A percentile compares a stretch with the other conserved stretches of the same genome.
phyloP scores from a whole-genome alignment of 768 basidiomycete species.

The Filobasidium floriforme region DNA sequence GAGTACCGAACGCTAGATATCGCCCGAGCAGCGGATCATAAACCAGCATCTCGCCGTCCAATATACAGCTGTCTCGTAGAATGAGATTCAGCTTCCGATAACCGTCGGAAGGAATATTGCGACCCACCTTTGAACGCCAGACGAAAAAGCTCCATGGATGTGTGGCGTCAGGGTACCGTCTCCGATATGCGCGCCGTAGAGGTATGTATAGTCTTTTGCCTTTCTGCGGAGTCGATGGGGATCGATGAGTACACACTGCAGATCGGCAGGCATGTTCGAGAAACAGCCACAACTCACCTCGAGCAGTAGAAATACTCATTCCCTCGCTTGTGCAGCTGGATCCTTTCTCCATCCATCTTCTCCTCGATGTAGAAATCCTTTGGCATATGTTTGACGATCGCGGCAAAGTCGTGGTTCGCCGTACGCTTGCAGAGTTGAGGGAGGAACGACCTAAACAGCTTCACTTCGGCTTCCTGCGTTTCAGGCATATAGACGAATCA shows the following conservation, averaged over 20 bases:
- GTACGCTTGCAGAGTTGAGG: conserved; percentile 94
- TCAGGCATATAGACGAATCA: background rate
- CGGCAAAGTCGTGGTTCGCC: conserved; percentile 62
- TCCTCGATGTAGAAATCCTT: conserved; percentile 84
- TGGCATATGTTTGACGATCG: conserved; percentile 76
- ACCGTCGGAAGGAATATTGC: background rate
- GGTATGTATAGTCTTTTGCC: conserved; percentile 79
- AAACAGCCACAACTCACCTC: conserved; percentile 60
- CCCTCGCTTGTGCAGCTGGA: conserved; percentile 88
- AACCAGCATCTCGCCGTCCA: conserved; percentile 98
- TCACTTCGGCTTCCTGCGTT: conserved; percentile 68
- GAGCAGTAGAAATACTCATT: conserved; percentile 91
- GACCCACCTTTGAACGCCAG: conserved; percentile 70
- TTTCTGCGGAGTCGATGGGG: conserved; percentile 52
- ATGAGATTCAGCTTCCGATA: background rate
- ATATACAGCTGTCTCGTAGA: conserved; percentile 59
- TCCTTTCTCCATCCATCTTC: conserved; percentile 92
- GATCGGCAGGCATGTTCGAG: too few species aligned
- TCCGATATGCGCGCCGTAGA: conserved; percentile 77
- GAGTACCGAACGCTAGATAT: conserved; percentile 81
- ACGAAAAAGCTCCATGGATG: conserved; percentile 68
- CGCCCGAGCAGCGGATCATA: conserved; percentile 88
- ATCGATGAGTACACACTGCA: background rate
- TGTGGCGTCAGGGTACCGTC: conserved; percentile 80
- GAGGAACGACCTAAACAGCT: conserved; percentile 75